Evolutionary conservation across 2,329 filamentous ascomycete species (phyloP), one percentile per base, ranked within the genome.

Genomic region (Fusarium globosum): DNA sequence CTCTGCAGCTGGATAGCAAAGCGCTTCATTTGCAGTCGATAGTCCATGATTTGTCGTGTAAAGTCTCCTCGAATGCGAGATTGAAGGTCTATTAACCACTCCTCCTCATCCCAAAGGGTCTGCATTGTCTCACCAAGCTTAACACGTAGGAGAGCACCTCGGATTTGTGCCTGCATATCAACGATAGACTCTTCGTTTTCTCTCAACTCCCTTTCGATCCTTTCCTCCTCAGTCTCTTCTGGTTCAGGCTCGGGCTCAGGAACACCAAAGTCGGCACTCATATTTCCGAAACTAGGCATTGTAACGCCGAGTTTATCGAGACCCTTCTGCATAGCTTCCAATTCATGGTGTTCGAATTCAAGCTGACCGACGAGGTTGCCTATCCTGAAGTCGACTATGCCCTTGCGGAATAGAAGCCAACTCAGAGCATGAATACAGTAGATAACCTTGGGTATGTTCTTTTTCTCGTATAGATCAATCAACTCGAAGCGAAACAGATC

Each of bases 371-470:
- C 94, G 48, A 99, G 87, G 78, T 99, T 99, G 21, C 96, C 96
- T 79, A 99, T 99, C 14, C 95, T 92, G 82, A 99, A 98, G 79
- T 95, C 93, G 43, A 98, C 93, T 71, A 98, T 94, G 3, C 96
- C 96, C 81, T 98, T 96, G 55, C 96, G 92, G 82, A 94, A 98
- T 16, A 99, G 87, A n/a, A 99, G 88, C 95, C 96, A 99, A 81
- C 96, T 98, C 23, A 99, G 86, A 0, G 96, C 96, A 79, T 99
- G 96, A 59, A 99, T 96, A 80, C 96, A 99, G 84, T 99, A 97
- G 71, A 99, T 99, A 80, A 98, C 97, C 82, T 98, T 99, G 8
- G 96, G 96, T 3, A 98, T 97, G 78, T 99, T 99, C 84, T 99
- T 99, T 87, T 98, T 99, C 83, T 99, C 97, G 85, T 99, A 99